Evolutionary conservation across 2,329 filamentous ascomycete genomes (phyloP).

Genomic region (Aureobasidium sp.): DNA sequence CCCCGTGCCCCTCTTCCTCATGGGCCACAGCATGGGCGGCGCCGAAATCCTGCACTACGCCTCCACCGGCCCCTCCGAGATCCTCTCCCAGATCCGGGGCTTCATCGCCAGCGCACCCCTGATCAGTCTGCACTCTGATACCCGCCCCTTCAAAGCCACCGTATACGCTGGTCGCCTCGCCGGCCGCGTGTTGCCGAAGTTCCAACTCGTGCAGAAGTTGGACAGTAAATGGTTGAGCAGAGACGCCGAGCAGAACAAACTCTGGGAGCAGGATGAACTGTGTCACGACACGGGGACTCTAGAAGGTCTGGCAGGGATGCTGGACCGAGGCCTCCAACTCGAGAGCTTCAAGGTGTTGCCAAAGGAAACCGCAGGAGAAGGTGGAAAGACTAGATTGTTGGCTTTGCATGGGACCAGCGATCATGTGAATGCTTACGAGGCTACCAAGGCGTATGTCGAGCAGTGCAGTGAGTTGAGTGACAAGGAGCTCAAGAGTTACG

Average conservation of each 20-base stretch:
- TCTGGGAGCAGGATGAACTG: slow-evolving; percentile 59
- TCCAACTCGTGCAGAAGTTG: slow-evolving; percentile 61
- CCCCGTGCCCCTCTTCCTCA: slow-evolving; percentile 63
- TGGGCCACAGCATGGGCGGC: slow-evolving; percentile 90
- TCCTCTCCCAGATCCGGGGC: slow-evolving; percentile 59
- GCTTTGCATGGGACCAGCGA: slow-evolving; percentile 73
- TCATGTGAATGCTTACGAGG: slow-evolving; percentile 58
- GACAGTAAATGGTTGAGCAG: slow-evolving; percentile 59
- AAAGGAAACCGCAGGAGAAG: slow-evolving; percentile 37
- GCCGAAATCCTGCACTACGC: slow-evolving; percentile 63
- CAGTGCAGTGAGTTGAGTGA: slow-evolving; percentile 50
- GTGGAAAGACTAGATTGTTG: slow-evolving; percentile 59
- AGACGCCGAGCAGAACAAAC: slow-evolving; percentile 56
- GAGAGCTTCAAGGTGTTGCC: slow-evolving; percentile 47
- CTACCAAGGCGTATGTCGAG: slow-evolving; percentile 58
- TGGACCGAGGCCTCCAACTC: slow-evolving; percentile 64
- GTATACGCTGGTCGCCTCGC: slow-evolving; percentile 62
- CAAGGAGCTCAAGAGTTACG: slow-evolving; percentile 64
- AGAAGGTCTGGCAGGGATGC: slow-evolving; percentile 68
- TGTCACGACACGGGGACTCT: slow-evolving; percentile 80
- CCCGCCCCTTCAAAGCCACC: slow-evolving; percentile 57
- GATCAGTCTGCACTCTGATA: slow-evolving; percentile 61
- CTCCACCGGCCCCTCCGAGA: slow-evolving; percentile 39
- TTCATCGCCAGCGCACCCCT: slow-evolving; percentile 75
- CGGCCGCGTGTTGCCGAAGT: slow-evolving; percentile 58